A percentile compares a stretch with the other conserved stretches of the same genome.
Conservation (phyloP, 495 filamentous ascomycete genomes). For the Penicillium goetzii region DNA sequence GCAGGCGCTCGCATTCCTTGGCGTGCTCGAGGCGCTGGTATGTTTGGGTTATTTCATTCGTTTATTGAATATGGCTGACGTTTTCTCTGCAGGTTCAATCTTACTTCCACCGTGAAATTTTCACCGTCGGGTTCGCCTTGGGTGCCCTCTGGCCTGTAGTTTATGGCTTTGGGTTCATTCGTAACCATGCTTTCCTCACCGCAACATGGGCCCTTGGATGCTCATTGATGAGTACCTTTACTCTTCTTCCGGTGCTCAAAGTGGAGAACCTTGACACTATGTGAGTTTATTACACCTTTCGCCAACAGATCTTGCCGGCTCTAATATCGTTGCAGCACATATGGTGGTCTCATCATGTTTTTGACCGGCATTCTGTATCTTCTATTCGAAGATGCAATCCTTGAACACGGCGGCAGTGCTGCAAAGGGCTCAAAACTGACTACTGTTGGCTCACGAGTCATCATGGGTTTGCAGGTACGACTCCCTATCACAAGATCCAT, state of each 20-base stretch:
- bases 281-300: constrained; percentile 52
- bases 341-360: constrained; percentile 80
- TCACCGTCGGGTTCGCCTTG: constrained; percentile 76
- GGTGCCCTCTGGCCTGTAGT: constrained; percentile 77
- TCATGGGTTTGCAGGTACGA: constrained; percentile 60
- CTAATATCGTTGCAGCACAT: constrained; percentile 57
- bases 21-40: constrained; percentile 82
- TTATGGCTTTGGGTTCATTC: constrained; percentile 74
- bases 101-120: constrained; percentile 89
- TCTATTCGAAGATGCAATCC: constrained; percentile 74
- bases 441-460: constrained; percentile 52
- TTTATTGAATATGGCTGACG: constrained; percentile 17
- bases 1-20: constrained; percentile 67
- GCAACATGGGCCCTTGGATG: constrained; percentile 78
- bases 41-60: constrained; percentile 31
- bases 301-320: not conserved
- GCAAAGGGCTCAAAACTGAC: constrained; percentile 34
- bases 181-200: constrained; percentile 62
- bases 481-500: not conserved
- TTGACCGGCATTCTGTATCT: constrained; percentile 79
- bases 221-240: constrained; percentile 85
- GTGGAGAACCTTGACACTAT: constrained; percentile 76
- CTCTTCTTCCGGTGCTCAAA: constrained; percentile 84
- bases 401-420: constrained; percentile 31
- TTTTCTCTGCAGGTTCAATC: constrained; percentile 62